Conservation (phyloP, 768 basidiomycete genomes). For the Boletus sp. region DNA sequence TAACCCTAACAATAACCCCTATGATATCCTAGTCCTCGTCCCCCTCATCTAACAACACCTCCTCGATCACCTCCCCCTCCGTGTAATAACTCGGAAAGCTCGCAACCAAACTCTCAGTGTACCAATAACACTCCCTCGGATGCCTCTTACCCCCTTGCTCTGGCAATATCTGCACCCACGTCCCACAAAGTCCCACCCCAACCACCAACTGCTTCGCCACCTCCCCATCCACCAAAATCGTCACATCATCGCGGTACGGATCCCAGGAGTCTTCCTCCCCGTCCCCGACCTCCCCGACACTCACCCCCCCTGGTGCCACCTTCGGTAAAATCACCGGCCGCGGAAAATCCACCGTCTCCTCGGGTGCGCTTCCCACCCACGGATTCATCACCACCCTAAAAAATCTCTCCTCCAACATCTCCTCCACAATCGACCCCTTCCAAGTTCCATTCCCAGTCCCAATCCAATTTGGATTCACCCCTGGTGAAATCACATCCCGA, state of each 20-base stretch:
- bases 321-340: slow-evolving; percentile 31
- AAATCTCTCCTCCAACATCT: slow-evolving; percentile 39
- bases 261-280: slow-evolving; percentile 36
- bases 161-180: slow-evolving; percentile 34
- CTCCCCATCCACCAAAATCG: slow-evolving; percentile 26
- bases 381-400: slow-evolving; percentile 50
- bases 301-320: background rate
- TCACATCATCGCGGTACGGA: slow-evolving; percentile 27
- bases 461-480: background rate
- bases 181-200: slow-evolving; percentile 35
- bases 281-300: background rate
- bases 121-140: slow-evolving; percentile 44
- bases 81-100: slow-evolving; percentile 50
- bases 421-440: slow-evolving; percentile 35
- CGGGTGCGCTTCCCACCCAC: slow-evolving; percentile 38
- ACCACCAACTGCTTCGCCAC: slow-evolving; percentile 12
- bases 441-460: background rate
- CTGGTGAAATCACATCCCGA: slow-evolving; percentile 41
- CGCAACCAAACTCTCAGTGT: slow-evolving; percentile 49
- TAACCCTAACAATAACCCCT: background rate
- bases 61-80: slow-evolving; percentile 9
- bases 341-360: slow-evolving; percentile 35
- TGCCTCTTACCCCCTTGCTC: slow-evolving; percentile 6
- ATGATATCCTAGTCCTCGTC: background rate
- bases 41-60: background rate